These are phyloP conservation scores for Naganishia antarctica DNA, from an alignment of 768 basidiomycete genomes.

Conservation along the genomic window DNA sequence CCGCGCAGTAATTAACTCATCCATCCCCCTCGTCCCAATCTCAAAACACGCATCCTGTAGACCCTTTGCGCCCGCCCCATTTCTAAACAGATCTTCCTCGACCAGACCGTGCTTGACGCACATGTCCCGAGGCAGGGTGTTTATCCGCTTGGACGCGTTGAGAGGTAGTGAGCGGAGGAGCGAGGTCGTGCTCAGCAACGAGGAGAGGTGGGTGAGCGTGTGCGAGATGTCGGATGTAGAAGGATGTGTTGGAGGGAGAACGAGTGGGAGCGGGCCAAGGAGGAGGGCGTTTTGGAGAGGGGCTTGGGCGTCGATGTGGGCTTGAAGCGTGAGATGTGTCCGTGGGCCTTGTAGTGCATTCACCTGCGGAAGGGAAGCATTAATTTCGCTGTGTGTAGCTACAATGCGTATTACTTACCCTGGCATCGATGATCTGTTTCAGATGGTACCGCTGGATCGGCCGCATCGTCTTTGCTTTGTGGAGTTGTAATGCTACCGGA, in stretches of 20 bases:
- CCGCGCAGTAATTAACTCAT: constrained; percentile 48
- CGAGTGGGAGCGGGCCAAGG: constrained; percentile 43
- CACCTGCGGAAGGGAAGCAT: constrained; percentile 17
- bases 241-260: constrained; percentile 42
- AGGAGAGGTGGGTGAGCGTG: constrained; percentile 46
- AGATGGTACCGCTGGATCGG: constrained; percentile 48
- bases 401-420: constrained; percentile 31
- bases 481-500: constrained; percentile 42
- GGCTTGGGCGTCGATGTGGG: constrained; percentile 35
- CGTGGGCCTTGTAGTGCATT: constrained; percentile 37
- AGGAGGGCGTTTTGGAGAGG: constrained; percentile 45
- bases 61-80: constrained; percentile 53
- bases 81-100: constrained; percentile 51
- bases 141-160: constrained; percentile 35
- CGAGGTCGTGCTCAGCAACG: constrained; percentile 40
- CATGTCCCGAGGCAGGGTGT: constrained; percentile 41
- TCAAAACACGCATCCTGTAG: constrained; percentile 41
- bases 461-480: constrained; percentile 33
- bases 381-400: background rate
- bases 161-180: constrained; percentile 42
- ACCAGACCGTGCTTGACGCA: constrained; percentile 40
- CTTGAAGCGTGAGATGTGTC: constrained; percentile 36
- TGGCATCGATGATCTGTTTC: constrained; percentile 44
- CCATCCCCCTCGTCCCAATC: constrained; percentile 49
- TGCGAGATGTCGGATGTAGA: constrained; percentile 39